These are phyloP conservation scores for Ustilago cynodontis DNA, from an alignment of 1,284 basidiomycete genomes.

Conservation along the genomic window DNA sequence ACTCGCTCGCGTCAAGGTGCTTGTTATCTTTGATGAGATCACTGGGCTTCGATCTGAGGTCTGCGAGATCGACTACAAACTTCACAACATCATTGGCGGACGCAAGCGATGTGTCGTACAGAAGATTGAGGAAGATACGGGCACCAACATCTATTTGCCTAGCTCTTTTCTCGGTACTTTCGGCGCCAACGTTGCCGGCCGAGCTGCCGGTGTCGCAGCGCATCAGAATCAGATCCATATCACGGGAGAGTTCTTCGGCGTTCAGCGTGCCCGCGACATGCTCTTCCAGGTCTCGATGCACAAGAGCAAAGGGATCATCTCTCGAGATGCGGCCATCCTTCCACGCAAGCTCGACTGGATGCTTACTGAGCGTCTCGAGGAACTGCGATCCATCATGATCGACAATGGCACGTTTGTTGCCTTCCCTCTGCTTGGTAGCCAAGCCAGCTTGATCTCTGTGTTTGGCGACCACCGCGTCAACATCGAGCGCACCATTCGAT, in stretches of 20 bases:
- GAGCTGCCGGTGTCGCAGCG: constrained; percentile 67
- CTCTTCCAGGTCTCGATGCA: constrained; percentile 85
- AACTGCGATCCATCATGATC: constrained; percentile 89
- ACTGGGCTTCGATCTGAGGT: constrained; percentile 81
- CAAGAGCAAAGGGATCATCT: constrained; percentile 93
- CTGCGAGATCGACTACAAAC: constrained; percentile 94
- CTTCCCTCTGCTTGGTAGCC: constrained; percentile 89
- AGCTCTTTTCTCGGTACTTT: constrained; percentile 89
- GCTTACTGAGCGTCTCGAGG: constrained; percentile 90
- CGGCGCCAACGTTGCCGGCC: constrained; percentile 70
- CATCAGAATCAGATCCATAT: constrained; percentile 89
- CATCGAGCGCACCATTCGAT: constrained; percentile 92
- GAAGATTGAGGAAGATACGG: constrained; percentile 95
- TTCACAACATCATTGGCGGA: constrained; percentile 91
- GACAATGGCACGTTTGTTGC: constrained; percentile 97
- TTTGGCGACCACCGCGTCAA: constrained; percentile 94
- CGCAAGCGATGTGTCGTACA: constrained; percentile 89
- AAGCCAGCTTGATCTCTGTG: constrained; percentile 90
- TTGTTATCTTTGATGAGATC: constrained; percentile 91
- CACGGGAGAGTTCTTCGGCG: constrained; percentile 96
- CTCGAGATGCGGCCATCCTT: constrained; percentile 90
- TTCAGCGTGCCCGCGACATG: constrained; percentile 95
- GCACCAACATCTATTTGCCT: constrained; percentile 94
- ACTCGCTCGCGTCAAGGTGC: constrained; percentile 85
- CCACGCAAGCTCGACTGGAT: constrained; percentile 99